Conservation (phyloP, 768 basidiomycete genomes). For the Podaxis pistillaris region DNA sequence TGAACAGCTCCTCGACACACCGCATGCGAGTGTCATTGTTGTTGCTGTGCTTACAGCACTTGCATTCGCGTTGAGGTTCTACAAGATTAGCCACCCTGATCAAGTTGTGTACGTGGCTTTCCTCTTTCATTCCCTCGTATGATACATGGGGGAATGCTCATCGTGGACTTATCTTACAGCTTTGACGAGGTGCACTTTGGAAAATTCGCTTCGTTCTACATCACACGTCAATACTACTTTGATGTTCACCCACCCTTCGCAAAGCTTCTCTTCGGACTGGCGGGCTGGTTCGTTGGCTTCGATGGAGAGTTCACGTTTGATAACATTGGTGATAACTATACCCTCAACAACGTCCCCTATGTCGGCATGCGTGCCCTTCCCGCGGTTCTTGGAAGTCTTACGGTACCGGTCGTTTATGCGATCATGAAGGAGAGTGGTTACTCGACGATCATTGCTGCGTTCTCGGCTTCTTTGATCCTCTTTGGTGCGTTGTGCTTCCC, state of each 20-base stretch:
- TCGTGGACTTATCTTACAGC: conserved; percentile 34
- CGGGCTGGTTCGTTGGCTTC: conserved; percentile 96
- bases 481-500: conserved; percentile 65
- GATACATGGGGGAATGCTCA: neutral
- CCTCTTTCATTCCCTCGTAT: conserved; percentile 3
- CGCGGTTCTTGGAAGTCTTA: conserved; percentile 87
- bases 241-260: conserved; percentile 98
- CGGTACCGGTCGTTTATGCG: conserved; percentile 86
- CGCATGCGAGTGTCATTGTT: conserved; percentile 59
- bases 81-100: conserved; percentile 92
- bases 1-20: conserved; percentile 63
- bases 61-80: conserved; percentile 85
- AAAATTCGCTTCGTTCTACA: conserved; percentile 95
- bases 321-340: conserved; percentile 93
- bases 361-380: conserved; percentile 92
- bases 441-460: conserved; percentile 85
- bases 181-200: conserved; percentile 99
- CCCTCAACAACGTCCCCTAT: conserved; percentile 83
- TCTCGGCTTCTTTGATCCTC: conserved; percentile 81
- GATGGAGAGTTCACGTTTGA: conserved; percentile 94
- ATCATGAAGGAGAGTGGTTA: conserved; percentile 99
- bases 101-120: conserved; percentile 78
- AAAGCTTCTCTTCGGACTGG: conserved; percentile 90
- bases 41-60: conserved; percentile 65
- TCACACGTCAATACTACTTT: conserved; percentile 94